Evolutionary conservation across 2,329 filamentous ascomycete species (phyloP), one percentile per base, ranked within the genome.

Genomic region (Phialophora expanda): DNA sequence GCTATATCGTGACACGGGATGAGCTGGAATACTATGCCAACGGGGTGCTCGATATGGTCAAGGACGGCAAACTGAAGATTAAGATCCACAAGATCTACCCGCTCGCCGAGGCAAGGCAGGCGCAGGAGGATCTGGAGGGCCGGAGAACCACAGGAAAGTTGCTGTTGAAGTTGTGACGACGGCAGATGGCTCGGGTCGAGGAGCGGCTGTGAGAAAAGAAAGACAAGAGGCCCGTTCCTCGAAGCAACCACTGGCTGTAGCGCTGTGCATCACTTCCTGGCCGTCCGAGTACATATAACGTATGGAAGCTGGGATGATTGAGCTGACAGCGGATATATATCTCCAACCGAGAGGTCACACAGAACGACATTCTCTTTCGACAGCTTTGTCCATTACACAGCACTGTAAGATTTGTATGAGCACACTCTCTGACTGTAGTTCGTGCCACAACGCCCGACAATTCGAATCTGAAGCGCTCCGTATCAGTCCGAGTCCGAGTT

Each of bases 141-240:
- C 84, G 93, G 72, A 91, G 89, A 82, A 95, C 92, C 1, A 91
- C 87, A 11, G 93, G 93, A 20, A 97, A 97, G 82, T 78, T 96
- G 68, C 76, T 97, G 63, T 77, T 97, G 74, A 89, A 88, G 79
- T 84, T 87, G 55, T 89, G 73, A 58, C 12, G 48, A 12, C 7
- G 9, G 8, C 26, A 14, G 20, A 8, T 17, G 48, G 38, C 38
- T 44, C 38, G 38, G 17, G 5, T 17, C 14, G 34, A 17, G 34
- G 34, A 17, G 34, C 14, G 14, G 1, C 4, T n/a, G 38, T 7
- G 17, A 41, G n/a, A 9, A 41, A 11, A 34, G 38, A 8, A 44
- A n/a, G 8, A 7, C 38, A 20, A n/a, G 7, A n/a, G 38, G 5
- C 17, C 38, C 20, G 17, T 44, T n/a, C 38, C 14, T 44, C 38